Percentiles rank a stretch among this genome's conserved stretches.
phyloP scores from a whole-genome alignment of 2,329 filamentous ascomycete species.

The Daldinia sp. region DNA sequence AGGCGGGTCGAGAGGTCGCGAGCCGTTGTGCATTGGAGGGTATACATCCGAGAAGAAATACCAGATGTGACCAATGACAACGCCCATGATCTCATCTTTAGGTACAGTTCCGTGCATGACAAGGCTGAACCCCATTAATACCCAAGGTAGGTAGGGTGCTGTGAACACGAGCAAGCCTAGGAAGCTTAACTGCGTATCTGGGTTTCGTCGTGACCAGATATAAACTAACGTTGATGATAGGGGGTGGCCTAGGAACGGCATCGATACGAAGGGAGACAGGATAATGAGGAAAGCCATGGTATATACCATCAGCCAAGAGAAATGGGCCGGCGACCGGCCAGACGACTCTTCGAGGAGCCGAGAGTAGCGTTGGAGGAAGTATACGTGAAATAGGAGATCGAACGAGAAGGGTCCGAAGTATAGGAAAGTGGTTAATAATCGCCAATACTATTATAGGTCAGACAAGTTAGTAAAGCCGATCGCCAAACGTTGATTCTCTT shows the following conservation, averaged over 20 bases:
- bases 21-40: slow-evolving; percentile 86
- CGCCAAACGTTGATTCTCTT: background rate
- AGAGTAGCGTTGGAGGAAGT: slow-evolving; percentile 97
- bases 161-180: slow-evolving; percentile 90
- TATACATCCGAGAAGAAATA: slow-evolving; percentile 99
- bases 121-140: slow-evolving; percentile 91
- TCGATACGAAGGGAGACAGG: slow-evolving; percentile 86
- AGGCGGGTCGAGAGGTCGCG: slow-evolving; percentile 88
- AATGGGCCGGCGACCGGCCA: slow-evolving; percentile 90
- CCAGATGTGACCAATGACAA: slow-evolving; percentile 95
- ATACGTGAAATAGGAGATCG: slow-evolving; percentile 96
- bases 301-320: slow-evolving; percentile 93
- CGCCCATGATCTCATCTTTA: slow-evolving; percentile 95
- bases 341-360: slow-evolving; percentile 94
- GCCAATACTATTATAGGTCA: slow-evolving; percentile 83
- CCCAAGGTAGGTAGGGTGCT: slow-evolving; percentile 95
- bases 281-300: slow-evolving; percentile 82
- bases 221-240: slow-evolving; percentile 95
- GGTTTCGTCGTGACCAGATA: slow-evolving; percentile 96
- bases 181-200: slow-evolving; percentile 89
- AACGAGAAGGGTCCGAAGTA: slow-evolving; percentile 96
- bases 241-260: slow-evolving; percentile 94
- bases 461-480: slow-evolving; percentile 17
- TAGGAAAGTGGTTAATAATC: slow-evolving; percentile 93
- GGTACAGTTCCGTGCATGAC: slow-evolving; percentile 91